A percentile compares a stretch with the other conserved stretches of the same genome.
These are phyloP conservation scores for Acer campestre DNA, from an alignment of 345 rosid species.

Conservation along the genomic window DNA sequence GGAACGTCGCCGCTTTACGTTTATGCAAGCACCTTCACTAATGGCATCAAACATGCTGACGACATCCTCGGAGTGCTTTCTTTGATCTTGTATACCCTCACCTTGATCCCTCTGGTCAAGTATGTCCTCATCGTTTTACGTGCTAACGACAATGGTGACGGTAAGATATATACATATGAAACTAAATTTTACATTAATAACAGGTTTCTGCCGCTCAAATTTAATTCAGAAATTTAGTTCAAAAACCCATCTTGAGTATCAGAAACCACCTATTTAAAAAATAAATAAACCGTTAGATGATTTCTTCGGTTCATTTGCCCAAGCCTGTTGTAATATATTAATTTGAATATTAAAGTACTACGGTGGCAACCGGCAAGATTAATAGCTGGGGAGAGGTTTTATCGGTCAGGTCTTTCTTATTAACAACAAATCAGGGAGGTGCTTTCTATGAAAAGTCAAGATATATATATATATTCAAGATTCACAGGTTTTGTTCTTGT, in stretches of 20 bases:
- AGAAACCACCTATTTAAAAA: too few species aligned
- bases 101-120: constrained; percentile 54
- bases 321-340: too few species aligned
- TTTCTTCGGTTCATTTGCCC: too few species aligned
- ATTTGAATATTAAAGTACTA: too few species aligned
- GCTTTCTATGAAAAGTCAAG: background rate
- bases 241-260: too few species aligned
- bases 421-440: background rate
- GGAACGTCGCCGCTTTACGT: constrained; percentile 69
- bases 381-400: background rate
- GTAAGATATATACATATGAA: constrained; percentile 15
- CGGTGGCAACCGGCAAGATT: too few species aligned
- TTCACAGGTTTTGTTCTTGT: background rate
- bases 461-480: background rate
- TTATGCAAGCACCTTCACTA: constrained; percentile 34
- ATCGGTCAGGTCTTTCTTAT: background rate
- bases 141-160: constrained; percentile 65
- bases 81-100: constrained; percentile 53
- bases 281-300: too few species aligned
- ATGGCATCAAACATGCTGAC: constrained; percentile 42
- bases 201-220: too few species aligned
- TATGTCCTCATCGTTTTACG: constrained; percentile 53
- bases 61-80: constrained; percentile 62
- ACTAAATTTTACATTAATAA: too few species aligned
- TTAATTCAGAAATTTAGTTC: too few species aligned